Base-by-base conservation (phyloP, 2,329 filamentous ascomycete genomes). In the Atkinsonella hypoxylon region DNA sequence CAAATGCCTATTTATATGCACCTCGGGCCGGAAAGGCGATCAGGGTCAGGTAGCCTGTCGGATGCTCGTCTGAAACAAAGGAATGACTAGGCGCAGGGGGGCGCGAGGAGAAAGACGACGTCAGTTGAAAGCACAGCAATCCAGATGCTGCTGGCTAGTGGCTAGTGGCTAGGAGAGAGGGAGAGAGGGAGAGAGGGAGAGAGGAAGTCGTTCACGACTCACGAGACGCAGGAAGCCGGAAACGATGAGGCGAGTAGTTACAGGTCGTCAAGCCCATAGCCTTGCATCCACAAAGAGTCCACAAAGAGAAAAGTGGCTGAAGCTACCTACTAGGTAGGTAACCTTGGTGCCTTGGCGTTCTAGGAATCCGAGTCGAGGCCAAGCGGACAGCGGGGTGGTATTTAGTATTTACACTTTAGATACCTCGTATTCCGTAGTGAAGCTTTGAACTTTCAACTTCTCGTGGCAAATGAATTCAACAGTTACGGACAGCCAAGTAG, bases 21-120 rank as follows among this genome's bases (percentile, higher is more conserved):
- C n/a, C 48, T 49, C 32, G 18, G 18, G 34, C 32, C n/a, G 42
- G 18, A 36, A 32, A 20, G 13, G 48, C 31, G 20, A 44, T 40
- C 20, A 30, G 41, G 40, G 40, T 36, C 34, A 36, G 39, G 22
- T 8, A 31, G 17, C 39, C 39, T 36, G 26, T 26, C 47, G 17
- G 13, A 44, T 38, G 18, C 18, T 31, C 38, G 17, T 18, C 17
- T 18, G 40, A 12, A 31, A 47, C 13, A 36, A 51, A 48, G 50
- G 50, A 49, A 43, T 38, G 50, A 34, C 42, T 34, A 45, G 46
- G 30, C 42, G 13, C 50, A 49, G 38, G 12, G 34, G 30, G 15
- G n/a, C 20, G 20, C 20, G 20, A 34, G 32, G 9, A 34, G 32
- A 8, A 8, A 34, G 34, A 36, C 7, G 34, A 36, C 9, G 15